Percentiles rank a stretch among this genome's conserved stretches.
Conservation (phyloP, 768 basidiomycete genomes). For the Coprinellus micaceus region DNA sequence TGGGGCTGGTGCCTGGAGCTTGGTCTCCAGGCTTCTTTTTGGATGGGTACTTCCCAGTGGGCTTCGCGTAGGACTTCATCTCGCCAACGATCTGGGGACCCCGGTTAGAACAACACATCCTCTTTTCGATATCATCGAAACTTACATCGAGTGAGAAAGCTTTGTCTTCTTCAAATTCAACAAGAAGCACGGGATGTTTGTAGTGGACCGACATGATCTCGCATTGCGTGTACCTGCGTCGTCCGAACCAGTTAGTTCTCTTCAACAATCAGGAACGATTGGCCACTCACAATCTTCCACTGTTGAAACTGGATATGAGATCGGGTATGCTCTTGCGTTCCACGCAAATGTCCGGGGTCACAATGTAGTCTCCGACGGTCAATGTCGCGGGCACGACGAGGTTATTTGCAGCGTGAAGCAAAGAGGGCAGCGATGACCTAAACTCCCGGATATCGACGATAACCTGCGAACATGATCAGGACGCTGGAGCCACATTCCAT, state of each 20-base stretch:
- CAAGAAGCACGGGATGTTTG: slow-evolving; percentile 87
- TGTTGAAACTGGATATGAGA: slow-evolving; percentile 89
- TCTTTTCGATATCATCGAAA: neutral
- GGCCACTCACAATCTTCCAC: slow-evolving; percentile 78
- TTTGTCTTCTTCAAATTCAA: slow-evolving; percentile 98
- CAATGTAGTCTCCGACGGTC: slow-evolving; percentile 93
- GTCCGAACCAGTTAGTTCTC: neutral
- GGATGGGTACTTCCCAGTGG: slow-evolving; percentile 50
- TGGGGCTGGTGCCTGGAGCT: slow-evolving; percentile 1
- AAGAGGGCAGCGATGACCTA: slow-evolving; percentile 83
- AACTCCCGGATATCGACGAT: slow-evolving; percentile 98
- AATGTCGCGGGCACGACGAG: slow-evolving; percentile 87
- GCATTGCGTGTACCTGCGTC: slow-evolving; percentile 86
- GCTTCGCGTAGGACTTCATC: slow-evolving; percentile 64
- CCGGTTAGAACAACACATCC: neutral
- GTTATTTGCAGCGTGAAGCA: slow-evolving; percentile 79
- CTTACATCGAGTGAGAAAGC: slow-evolving; percentile 85
- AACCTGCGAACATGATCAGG: slow-evolving; percentile 47
- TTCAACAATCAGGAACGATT: neutral
- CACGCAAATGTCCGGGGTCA: slow-evolving; percentile 93
- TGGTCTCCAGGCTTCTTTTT: slow-evolving; percentile 40
- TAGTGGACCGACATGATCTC: slow-evolving; percentile 96
- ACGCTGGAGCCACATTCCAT: neutral
- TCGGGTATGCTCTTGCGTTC: slow-evolving; percentile 95
- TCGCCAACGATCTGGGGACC: slow-evolving; percentile 55